These are phyloP conservation scores for Zygoascus ofunaensis DNA, from an alignment of 805 yeast genomes.

Conservation along the genomic window DNA sequence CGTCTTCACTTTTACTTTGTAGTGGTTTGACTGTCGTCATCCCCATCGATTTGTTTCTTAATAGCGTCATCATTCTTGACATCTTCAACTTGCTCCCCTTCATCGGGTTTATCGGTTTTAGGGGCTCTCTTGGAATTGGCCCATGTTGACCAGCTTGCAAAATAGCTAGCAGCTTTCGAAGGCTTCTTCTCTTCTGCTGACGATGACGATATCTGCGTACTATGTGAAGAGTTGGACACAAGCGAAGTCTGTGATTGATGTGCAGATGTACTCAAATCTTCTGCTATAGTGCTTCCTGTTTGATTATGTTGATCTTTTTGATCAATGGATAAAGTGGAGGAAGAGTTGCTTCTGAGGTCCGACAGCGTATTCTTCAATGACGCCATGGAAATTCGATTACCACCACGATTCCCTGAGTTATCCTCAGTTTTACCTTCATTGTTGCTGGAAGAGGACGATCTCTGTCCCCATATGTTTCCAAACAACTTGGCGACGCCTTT, in stretches of 20 bases:
- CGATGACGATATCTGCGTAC: not conserved
- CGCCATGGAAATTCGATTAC: not conserved
- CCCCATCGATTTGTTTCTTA: not conserved
- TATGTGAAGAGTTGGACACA: not conserved
- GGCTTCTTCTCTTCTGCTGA: not conserved
- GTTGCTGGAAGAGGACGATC: not conserved
- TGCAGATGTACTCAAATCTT: not conserved
- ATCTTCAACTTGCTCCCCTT: not conserved
- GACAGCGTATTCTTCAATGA: not conserved
- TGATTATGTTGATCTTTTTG: not conserved
- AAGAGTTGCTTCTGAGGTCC: not conserved
- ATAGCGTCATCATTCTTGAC: not conserved
- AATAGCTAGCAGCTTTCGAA: conserved; percentile 8
- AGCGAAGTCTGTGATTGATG: not conserved
- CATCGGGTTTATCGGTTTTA: not conserved
- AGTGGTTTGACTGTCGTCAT: not conserved
- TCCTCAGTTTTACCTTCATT: not conserved
- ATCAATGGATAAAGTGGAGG: not conserved
- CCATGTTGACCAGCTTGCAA: conserved; percentile 15
- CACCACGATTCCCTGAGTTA: not conserved
- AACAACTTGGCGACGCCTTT: conserved; percentile 22
- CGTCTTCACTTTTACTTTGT: not conserved
- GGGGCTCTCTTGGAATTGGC: conserved; percentile 10
- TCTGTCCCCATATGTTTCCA: conserved; percentile 22
- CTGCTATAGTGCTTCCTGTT: not conserved